Evolutionary conservation across 768 basidiomycete species (phyloP), one percentile per base, ranked within the genome.

Genomic region (Tylopilus felleus): DNA sequence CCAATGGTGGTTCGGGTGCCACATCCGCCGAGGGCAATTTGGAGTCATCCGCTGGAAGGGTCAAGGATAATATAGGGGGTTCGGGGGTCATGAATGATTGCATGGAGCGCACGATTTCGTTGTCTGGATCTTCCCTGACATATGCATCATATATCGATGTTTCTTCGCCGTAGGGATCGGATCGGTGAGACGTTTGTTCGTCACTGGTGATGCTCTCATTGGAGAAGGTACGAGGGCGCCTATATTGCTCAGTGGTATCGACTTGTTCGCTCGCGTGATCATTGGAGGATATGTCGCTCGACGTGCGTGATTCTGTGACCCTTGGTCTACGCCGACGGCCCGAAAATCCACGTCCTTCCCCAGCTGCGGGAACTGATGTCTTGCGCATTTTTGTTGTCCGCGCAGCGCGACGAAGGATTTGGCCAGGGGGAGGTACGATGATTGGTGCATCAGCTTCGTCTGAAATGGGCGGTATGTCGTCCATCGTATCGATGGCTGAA

Each of bases 371-470:
- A 7, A 87, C 69, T 6, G 83, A 81, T 14, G 85, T 77, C 74
- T 98, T 99, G 33, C 96, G 87, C 61, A 98, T 97, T 75, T 93
- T 94, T 1, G 97, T 99, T 14, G 35, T 36, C 35, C 96, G 84
- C 5, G 93, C 93, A 10, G 93, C 83, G 35, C 97, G 88, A 21
- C 93, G 88, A 13, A 99, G 79, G 61, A 94, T 93, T 69, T 86
- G 89, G 8, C 90, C 90, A 1, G 92, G 93, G 23, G 85, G 88
- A 42, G 92, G 89, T 19, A 73, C 60, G 56, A 97, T 90, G 64
- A 97, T 90, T 22, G 95, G 95, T n/a, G 82, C 80, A 70, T 97
- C 93, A 5, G 84, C 85, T 61, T 93, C 92, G 56, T 93, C 93
- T 9, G 76, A 81, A 66, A 83, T 76, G 56, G 84, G 83, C 8